Percentiles rank a stretch among this genome's conserved stretches.
Conservation (phyloP, 106 monocot genomes). For the Alisma plantagoaquatica region DNA sequence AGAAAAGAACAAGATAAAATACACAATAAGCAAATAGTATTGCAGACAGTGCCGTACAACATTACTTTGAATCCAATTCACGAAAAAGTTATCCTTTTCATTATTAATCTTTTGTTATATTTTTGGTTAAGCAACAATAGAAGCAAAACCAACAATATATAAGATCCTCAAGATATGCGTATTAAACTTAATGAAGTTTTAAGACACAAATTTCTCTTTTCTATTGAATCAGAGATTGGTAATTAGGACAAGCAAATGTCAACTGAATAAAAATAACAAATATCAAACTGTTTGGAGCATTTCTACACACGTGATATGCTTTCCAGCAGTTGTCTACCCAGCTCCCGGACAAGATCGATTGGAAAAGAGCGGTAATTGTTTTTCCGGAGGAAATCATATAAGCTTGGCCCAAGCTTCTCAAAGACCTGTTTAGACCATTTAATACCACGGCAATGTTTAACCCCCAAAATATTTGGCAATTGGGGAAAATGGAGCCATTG, state of each 20-base stretch:
- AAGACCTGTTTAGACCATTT: conserved; percentile 83
- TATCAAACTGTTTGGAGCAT: conserved; percentile 9
- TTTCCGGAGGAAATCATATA: conserved; percentile 96
- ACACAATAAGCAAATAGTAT: too few species aligned
- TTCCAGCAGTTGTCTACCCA: conserved; percentile 86
- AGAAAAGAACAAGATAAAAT: conserved; percentile 27
- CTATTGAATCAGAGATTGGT: too few species aligned
- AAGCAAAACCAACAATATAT: too few species aligned
- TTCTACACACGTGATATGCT: conserved; percentile 90
- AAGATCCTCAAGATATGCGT: too few species aligned
- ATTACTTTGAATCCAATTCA: too few species aligned
- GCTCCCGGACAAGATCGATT: conserved; percentile 80
- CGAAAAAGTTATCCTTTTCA: too few species aligned
- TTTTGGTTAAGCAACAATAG: too few species aligned
- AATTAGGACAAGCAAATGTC: too few species aligned
- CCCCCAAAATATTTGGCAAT: conserved; percentile 26
- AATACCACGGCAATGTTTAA: conserved; percentile 34
- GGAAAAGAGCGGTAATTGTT: conserved; percentile 86
- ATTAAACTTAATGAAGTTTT: too few species aligned
- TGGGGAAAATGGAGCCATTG: conserved; percentile 23
- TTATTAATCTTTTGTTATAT: too few species aligned
- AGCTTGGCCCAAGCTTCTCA: conserved; percentile 98
- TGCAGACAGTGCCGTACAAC: too few species aligned
- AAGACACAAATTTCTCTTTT: too few species aligned
- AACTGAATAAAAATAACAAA: not conserved